Conservation (phyloP, 768 basidiomycete genomes). For the Sporobolomyces phaffii region DNA sequence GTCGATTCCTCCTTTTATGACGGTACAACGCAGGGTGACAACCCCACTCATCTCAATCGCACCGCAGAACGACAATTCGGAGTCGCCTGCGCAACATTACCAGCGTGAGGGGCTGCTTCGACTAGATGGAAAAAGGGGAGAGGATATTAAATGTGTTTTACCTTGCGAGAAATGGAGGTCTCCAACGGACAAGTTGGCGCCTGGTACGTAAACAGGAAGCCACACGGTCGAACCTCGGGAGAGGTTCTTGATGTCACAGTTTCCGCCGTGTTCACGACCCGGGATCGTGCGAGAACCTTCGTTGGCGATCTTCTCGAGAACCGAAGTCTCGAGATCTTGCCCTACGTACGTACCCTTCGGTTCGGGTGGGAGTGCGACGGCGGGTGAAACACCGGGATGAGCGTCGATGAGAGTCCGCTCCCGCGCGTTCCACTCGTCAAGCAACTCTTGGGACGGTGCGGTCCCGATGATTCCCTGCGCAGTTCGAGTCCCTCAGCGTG, state of each 20-base stretch:
- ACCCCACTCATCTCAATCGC: conserved; percentile 70
- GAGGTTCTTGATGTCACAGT: conserved; percentile 57
- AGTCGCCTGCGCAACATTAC: too few species aligned
- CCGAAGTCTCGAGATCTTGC: conserved; percentile 54
- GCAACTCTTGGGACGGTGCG: conserved; percentile 65
- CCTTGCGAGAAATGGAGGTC: conserved; percentile 75
- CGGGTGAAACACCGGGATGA: conserved; percentile 55
- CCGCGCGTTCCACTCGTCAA: conserved; percentile 68
- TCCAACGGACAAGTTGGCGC: conserved; percentile 70
- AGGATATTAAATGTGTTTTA: too few species aligned
- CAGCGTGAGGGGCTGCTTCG: too few species aligned
- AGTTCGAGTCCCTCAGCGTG: too few species aligned
- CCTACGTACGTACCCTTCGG: conserved; percentile 62
- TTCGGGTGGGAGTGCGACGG: conserved; percentile 63
- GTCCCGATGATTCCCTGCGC: conserved; percentile 53
- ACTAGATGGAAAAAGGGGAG: too few species aligned
- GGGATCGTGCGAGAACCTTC: conserved; percentile 72
- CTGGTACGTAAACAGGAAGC: conserved; percentile 69
- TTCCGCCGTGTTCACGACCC: conserved; percentile 71
- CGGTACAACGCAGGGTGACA: conserved; percentile 63
- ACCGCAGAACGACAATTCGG: conserved; percentile 51
- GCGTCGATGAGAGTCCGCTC: conserved; percentile 61
- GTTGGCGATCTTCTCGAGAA: conserved; percentile 54
- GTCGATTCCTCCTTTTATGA: conserved; percentile 68
- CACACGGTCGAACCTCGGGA: conserved; percentile 53